Percentiles rank a stretch among this genome's conserved stretches.
phyloP scores from a whole-genome alignment of 2,329 filamentous ascomycete species.

The Echinosphaeria canescens region DNA sequence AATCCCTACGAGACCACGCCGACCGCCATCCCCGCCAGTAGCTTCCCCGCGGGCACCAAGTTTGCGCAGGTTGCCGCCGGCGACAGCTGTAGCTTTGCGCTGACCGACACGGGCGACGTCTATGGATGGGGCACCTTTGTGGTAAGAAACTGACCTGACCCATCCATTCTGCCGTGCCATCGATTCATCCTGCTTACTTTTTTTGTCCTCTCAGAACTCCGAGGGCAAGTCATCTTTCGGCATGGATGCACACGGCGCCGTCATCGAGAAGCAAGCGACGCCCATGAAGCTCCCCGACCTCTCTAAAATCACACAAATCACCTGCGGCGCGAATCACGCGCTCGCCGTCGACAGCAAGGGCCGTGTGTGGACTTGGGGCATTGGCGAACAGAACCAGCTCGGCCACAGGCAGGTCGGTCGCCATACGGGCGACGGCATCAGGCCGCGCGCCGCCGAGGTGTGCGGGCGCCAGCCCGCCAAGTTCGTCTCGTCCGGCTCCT shows the following conservation, averaged over 20 bases:
- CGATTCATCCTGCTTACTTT: neutral
- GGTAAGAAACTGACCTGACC: slow-evolving; percentile 13
- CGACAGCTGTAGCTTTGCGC: slow-evolving; percentile 54
- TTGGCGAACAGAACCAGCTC: slow-evolving; percentile 43
- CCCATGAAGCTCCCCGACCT: slow-evolving; percentile 36
- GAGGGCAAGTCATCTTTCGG: neutral
- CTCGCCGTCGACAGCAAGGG: slow-evolving; percentile 44
- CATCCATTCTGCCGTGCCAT: too few species aligned
- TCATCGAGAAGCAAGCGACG: slow-evolving; percentile 21
- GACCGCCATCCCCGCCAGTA: slow-evolving; percentile 26
- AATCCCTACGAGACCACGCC: slow-evolving; percentile 44
- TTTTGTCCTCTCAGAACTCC: neutral
- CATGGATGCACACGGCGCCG: too few species aligned
- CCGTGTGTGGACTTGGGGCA: slow-evolving; percentile 49
- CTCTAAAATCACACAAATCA: slow-evolving; percentile 41
- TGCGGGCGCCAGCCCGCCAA: slow-evolving; percentile 27
- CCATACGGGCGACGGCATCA: slow-evolving; percentile 13
- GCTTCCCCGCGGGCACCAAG: slow-evolving; percentile 8
- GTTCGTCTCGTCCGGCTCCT: slow-evolving; percentile 44
- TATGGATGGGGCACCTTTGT: slow-evolving; percentile 77
- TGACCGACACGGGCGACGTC: slow-evolving; percentile 54
- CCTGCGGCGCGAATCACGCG: slow-evolving; percentile 48
- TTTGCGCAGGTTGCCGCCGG: slow-evolving; percentile 44
- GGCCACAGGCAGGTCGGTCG: slow-evolving; percentile 39
- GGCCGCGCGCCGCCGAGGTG: slow-evolving; percentile 11